These are phyloP conservation scores for Debaryomyces castellii DNA, from an alignment of 805 yeast genomes.

Conservation along the genomic window DNA sequence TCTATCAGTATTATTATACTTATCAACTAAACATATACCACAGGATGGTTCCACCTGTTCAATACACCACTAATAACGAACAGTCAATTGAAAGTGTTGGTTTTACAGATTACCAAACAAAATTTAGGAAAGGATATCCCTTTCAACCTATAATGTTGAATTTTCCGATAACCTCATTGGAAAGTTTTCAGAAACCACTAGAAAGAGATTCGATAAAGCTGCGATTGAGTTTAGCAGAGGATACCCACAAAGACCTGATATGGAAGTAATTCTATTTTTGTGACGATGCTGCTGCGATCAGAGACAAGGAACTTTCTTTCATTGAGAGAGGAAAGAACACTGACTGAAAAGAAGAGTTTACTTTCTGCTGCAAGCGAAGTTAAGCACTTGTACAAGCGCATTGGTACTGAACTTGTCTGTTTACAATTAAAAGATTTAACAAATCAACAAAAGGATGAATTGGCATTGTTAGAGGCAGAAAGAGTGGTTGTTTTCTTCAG, in stretches of 20 bases:
- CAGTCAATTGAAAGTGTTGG: slow-evolving; percentile 5
- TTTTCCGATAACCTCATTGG: slow-evolving; percentile 14
- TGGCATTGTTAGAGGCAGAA: slow-evolving; percentile 28
- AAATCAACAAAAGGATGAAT: slow-evolving; percentile 28
- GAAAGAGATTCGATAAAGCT: slow-evolving; percentile 21
- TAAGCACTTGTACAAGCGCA: slow-evolving; percentile 21
- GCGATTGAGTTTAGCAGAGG: slow-evolving; percentile 26
- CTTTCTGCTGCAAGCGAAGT: slow-evolving; percentile 30
- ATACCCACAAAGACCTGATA: slow-evolving; percentile 23
- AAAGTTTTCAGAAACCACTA: slow-evolving; percentile 19
- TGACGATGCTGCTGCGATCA: slow-evolving; percentile 27
- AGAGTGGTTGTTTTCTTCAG: slow-evolving; percentile 30
- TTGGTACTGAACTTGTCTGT: slow-evolving; percentile 31
- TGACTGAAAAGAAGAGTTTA: slow-evolving; percentile 29
- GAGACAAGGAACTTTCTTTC: slow-evolving; percentile 21
- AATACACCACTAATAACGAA: not conserved
- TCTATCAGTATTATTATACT: too few species aligned
- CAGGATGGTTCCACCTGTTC: not conserved
- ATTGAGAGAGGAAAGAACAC: slow-evolving; percentile 28
- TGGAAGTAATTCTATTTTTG: slow-evolving; percentile 23
- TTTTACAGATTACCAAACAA: slow-evolving; percentile 1
- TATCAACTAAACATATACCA: not conserved
- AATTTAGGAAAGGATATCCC: not conserved
- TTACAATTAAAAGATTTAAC: slow-evolving; percentile 25
- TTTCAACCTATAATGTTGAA: slow-evolving; percentile 7